Evolutionary conservation across 2,329 filamentous ascomycete species (phyloP), one percentile per base, ranked within the genome.

Genomic region (Trichoderma lentiforme): DNA sequence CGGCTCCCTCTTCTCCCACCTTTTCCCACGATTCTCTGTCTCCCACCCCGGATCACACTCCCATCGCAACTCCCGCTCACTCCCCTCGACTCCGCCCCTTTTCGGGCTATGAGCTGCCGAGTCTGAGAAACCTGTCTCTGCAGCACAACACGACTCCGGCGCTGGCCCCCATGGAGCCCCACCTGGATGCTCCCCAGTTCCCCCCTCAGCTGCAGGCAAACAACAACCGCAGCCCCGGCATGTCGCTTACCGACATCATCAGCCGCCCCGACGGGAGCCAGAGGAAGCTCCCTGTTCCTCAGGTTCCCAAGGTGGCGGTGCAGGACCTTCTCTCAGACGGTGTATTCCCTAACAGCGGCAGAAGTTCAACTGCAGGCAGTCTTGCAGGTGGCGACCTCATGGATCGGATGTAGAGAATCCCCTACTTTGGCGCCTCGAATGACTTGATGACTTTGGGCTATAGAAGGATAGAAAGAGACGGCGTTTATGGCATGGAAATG

Each of bases 11-110:
- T 30, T 98, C 95, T 36, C 95, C 95, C 30, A 98, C 95, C 4
- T 97, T 98, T 81, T 98, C 95, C 2, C 94, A 98, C 83, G 94
- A 97, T 82, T 98, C 95, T 12, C 88, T 95, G 61, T 98, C 95
- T 11, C 96, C 95, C 5, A 99, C 95, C 2, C 96, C 95, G 12
- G 95, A 98, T 79, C 95, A 98, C 85, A 98, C 96, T n/a, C 95
- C 95, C n/a, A 90, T 98, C 71, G 95, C 95, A 32, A 99, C 95
- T 6, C 95, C 95, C 5, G 95, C 95, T 57, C 96, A 98, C 82
- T 98, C 95, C 21, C 96, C 96, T 66, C 93, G 96, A 57, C 87
- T 99, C 76, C 89, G 95, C 73, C 93, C 95, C 3, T 92, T 93
- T 78, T 89, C 92, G 75, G 87, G 95, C 70, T 83, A 85, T 77